These are phyloP conservation scores for Zizania latifolia DNA, from an alignment of 176 grass and related monocot genomes.

Conservation along the genomic window DNA sequence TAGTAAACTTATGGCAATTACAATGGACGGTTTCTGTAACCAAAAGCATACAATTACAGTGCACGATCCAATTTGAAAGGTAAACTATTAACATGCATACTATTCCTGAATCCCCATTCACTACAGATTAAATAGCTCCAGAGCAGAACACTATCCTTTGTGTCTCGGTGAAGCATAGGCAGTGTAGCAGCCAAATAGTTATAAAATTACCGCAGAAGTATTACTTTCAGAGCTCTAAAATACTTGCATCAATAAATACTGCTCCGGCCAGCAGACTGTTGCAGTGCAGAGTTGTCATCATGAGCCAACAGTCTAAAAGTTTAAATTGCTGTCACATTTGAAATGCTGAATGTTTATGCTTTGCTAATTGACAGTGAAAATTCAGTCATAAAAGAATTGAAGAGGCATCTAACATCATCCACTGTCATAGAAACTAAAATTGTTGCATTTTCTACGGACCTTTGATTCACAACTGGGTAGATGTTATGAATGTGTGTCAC, in stretches of 20 bases:
- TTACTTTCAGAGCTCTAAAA: conserved; percentile 52
- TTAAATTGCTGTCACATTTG: neutral
- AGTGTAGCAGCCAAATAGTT: neutral
- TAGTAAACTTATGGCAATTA: no score
- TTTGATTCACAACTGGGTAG: no score
- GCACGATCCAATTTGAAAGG: neutral
- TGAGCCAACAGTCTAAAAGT: neutral
- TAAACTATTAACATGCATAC: no score
- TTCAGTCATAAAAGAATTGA: neutral
- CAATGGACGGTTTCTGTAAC: neutral
- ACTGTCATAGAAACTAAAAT: neutral
- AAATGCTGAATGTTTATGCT: neutral
- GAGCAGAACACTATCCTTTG: no score
- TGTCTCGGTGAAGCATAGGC: no score
- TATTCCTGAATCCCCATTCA: no score
- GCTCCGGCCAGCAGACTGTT: conserved; percentile 52
- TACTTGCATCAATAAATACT: conserved; percentile 49
- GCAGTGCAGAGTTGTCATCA: conserved; percentile 14
- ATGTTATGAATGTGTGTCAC: neutral
- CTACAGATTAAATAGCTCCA: no score
- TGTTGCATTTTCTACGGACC: no score
- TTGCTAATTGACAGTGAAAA: neutral
- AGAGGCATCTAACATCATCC: neutral
- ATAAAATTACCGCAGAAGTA: conserved; percentile 38
- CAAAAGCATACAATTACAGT: neutral